phyloP scores from a whole-genome alignment of 371 early-diverging fungal species.

The Smittium culicis region DNA sequence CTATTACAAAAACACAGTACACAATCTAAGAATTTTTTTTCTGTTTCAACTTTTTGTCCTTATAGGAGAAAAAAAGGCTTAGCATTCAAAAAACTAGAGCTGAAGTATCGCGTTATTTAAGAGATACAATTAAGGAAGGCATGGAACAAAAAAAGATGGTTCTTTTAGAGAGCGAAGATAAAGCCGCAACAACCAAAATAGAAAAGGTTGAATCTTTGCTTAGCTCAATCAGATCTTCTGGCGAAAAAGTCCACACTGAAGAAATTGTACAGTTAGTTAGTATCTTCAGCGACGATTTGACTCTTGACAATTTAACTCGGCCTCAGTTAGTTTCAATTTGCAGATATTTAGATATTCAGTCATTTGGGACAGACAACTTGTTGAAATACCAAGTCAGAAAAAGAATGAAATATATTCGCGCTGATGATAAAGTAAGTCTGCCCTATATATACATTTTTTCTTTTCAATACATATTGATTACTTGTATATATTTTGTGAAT shows the following conservation, averaged over 20 bases:
- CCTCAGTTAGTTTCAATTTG: constrained; percentile 90
- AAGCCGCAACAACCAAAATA: neutral
- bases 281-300: constrained; percentile 80
- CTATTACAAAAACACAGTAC: no score
- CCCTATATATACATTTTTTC: neutral
- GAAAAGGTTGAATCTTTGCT: constrained; percentile 21
- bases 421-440: constrained; percentile 52
- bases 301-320: constrained; percentile 80
- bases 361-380: constrained; percentile 91
- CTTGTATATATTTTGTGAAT: constrained; percentile 16
- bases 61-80: constrained; percentile 75
- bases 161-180: neutral
- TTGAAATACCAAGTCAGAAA: constrained; percentile 78
- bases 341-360: constrained; percentile 81
- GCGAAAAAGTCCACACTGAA: constrained; percentile 65
- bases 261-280: constrained; percentile 72
- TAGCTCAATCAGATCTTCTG: constrained; percentile 65
- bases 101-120: constrained; percentile 88
- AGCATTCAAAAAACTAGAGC: constrained; percentile 74
- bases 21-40: neutral
- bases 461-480: neutral
- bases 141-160: constrained; percentile 19
- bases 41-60: no score
- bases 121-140: constrained; percentile 86
- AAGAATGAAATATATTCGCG: constrained; percentile 66